These are phyloP conservation scores for Adansonia madagascariensis DNA, from an alignment of 441 rosid species.

Conservation along the genomic window DNA sequence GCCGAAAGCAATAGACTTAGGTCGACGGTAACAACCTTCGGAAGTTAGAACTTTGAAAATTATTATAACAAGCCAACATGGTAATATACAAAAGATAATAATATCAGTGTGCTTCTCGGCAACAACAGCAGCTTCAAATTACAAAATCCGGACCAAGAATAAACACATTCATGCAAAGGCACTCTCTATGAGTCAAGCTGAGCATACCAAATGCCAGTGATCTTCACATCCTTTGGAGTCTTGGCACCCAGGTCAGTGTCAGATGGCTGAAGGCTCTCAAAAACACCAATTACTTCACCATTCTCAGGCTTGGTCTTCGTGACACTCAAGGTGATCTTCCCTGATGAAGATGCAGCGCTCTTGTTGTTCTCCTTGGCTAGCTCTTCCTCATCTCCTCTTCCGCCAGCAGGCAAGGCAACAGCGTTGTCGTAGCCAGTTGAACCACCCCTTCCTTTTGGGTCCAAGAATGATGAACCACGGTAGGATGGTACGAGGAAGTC, in stretches of 20 bases:
- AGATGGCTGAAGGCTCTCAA: conserved; percentile 86
- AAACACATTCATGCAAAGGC: conserved; percentile 26
- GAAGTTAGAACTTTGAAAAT: neutral
- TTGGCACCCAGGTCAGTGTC: conserved; percentile 88
- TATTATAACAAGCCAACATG: conserved; percentile 25
- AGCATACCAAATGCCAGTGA: conserved; percentile 80
- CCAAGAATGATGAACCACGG: conserved; percentile 85
- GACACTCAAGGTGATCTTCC: conserved; percentile 75
- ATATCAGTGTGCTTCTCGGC: conserved; percentile 34
- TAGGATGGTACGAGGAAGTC: conserved; percentile 82
- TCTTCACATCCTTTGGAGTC: conserved; percentile 75
- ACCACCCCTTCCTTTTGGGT: conserved; percentile 94
- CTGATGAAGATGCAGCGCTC: conserved; percentile 57
- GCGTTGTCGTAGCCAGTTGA: conserved; percentile 86
- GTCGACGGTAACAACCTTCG: neutral
- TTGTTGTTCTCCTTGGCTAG: conserved; percentile 72
- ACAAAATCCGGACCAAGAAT: conserved; percentile 43
- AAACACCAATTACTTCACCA: conserved; percentile 76
- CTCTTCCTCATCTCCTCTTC: conserved; percentile 89
- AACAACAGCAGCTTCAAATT: conserved; percentile 35
- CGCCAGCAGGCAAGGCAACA: conserved; percentile 88
- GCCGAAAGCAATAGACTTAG: too few species aligned
- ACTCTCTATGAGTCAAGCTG: conserved; percentile 63
- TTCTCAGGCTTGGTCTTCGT: conserved; percentile 70
- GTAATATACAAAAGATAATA: conserved; percentile 38